Evolutionary conservation across 169 alveolate genomes (phyloP), one percentile per base, ranked within the genome.

Genomic region (Cryptosporidium tyzzeri): DNA sequence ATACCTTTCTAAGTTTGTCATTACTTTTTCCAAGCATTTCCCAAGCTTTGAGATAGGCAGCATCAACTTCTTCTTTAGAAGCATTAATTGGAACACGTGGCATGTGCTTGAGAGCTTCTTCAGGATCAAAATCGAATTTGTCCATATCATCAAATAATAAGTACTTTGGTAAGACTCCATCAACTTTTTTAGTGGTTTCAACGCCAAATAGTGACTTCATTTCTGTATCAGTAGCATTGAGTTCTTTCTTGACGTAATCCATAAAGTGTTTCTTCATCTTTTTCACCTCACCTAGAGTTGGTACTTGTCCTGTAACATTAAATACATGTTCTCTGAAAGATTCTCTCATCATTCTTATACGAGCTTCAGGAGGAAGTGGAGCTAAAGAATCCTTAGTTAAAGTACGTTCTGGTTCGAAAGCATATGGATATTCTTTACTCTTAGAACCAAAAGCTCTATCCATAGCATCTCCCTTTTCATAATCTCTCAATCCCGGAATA

Each of bases 141-240:
- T 80, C 89, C 89, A 80, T 80, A 31, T 65, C 89, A 39, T 80
- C 89, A 45, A 80, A 80, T 23, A 80, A 7, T 9, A 80, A 45
- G n/a, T 80, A 80, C 5, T n/a, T 41, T 5, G 89, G 89, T 16
- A 80, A 26, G 12, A 21, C 41, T 9, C 75, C 75, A 10, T 37
- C 80, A 10, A 3, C 14, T 44, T 62, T 62, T 21, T 62, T 80
- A 9, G 59, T 80, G 7, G 73, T 80, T 21, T n/a, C 37, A 18
- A 21, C 62, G 2, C 75, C 75, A 48, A 59, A 59, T 14, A 65
- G 31, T n/a, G 65, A 31, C 8, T 61, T 53, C 4, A 45, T 61
- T 33, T 80, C 69, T 18, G 45, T 2, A 29, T 65, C 33, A 35
- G 89, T 80, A 29, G 39, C 18, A 45, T 45, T 62, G 44, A 65